Base-by-base conservation (phyloP, 352 stramenopile species). In the Pythium chondricola region DNA sequence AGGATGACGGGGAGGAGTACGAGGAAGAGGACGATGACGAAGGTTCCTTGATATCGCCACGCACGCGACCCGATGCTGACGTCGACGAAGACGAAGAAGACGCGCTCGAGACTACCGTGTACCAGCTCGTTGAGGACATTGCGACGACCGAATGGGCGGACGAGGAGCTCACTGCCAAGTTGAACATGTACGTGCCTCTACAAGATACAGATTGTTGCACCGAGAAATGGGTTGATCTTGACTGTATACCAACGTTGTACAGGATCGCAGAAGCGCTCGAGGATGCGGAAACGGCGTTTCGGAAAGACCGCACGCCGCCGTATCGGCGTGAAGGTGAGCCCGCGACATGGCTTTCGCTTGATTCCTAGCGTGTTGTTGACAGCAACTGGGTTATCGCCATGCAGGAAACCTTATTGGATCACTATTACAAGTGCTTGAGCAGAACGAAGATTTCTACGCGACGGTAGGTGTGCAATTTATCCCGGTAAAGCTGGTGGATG, bases 361-460 rank as follows among this genome's bases (percentile, higher is more conserved):
- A n/a, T n/a, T n/a, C n/a, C n/a, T n/a, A n/a, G n/a, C n/a, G n/a
- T n/a, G n/a, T n/a, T n/a, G n/a, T n/a, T n/a, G n/a, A n/a, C n/a
- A n/a, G n/a, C n/a, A n/a, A n/a, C n/a, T n/a, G n/a, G n/a, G 7
- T 33, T 13, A 33, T 33, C 7, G 8, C 7, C 13, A 16, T 14
- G 17, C 22, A 87, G 78, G 78, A 7, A 76, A 93, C 30, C 59
- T 90, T 48, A 88, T 93, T 51, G 82, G 82, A 14, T 79, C 79
- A 49, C 37, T 93, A 21, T 57, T 91, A 32, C 77, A 80, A 18
- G 62, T 83, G n/a, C 58, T 93, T n/a, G 82, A 88, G 27, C 69
- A 90, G 37, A 79, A 84, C 31, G 76, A 88, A 35, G 79, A 91
- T 9, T 93, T 93, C 33, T 93, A 93, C 49, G 52, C 74, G 2